Base-by-base conservation (phyloP, 345 rosid species). In the Gossypium arboreum region DNA sequence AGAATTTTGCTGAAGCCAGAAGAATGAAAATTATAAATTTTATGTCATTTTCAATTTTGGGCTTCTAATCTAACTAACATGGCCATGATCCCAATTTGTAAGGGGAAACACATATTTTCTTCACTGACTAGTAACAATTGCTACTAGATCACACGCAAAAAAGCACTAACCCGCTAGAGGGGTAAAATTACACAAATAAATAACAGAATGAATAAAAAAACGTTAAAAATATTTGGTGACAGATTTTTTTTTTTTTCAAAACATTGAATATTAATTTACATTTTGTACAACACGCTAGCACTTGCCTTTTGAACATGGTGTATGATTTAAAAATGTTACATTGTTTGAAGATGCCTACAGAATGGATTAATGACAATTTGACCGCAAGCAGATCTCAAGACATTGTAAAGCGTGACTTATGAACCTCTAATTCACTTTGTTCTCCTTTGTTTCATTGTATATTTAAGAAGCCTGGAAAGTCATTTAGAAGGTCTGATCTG, bases 1-100 rank as follows among this genome's bases (percentile, higher is more conserved):
- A 84, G 86, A 94, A 94, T 78, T 94, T 94, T 61, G 98, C 98
- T 94, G 85, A 58, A 87, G 81, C 51, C 77, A 79, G 27, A 77
- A 56, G 75, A 66, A 72, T 25, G 12, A 45, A 63, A 27, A 48
- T 62, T 34, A 44, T 51, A 57, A 85, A 55, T 24, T 71, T 15
- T 48, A 3, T 44, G 22, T 59, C 8, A 27, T 45, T 15, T 51
- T 62, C 12, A 24, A 5, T 58, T 50, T 52, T 59, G 51, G 9
- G 50, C 13, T 50, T 70, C 51, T 39, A 56, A 20, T 34, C 54
- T 39, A 24, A 56, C 15, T 17, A 11, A n/a, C 24, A 70, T 54
- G 60, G 48, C 47, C 45, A 70, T 29, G 61, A 52, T 52, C 25
- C 29, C 62, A 54, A n/a, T 71, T 71, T n/a, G 9, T 9, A 64